phyloP scores from a whole-genome alignment of 352 stramenopile genomes.

The Phytopythium delawarense region DNA sequence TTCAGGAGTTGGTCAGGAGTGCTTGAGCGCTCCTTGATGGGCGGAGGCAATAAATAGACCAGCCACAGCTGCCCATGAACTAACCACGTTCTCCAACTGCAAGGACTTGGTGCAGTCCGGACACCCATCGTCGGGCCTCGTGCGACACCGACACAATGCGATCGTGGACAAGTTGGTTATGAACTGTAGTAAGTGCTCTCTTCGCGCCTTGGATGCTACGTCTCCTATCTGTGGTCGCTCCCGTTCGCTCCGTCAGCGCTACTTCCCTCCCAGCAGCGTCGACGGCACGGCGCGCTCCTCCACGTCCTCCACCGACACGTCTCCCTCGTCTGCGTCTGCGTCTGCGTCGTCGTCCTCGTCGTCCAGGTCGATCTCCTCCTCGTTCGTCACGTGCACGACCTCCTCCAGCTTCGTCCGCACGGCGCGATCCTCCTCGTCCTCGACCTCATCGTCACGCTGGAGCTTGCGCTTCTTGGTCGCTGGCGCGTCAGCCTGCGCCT shows the following conservation, averaged over 20 bases:
- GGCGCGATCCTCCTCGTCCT: constrained; percentile 64
- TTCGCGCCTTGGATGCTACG: no score
- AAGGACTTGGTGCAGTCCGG: no score
- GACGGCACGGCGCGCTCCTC: constrained; percentile 56
- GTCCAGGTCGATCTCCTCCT: constrained; percentile 94
- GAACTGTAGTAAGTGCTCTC: no score
- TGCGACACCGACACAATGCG: no score
- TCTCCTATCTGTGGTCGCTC: not conserved
- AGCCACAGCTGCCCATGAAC: not conserved
- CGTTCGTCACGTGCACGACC: constrained; percentile 61
- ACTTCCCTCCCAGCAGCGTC: constrained; percentile 31
- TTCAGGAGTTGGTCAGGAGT: not conserved
- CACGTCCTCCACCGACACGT: constrained; percentile 25
- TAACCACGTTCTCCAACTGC: no score
- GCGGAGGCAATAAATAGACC: constrained; percentile 19
- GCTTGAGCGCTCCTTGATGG: constrained; percentile 13
- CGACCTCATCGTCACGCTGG: constrained; percentile 38
- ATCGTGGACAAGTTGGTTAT: no score
- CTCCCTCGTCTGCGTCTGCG: constrained; percentile 43
- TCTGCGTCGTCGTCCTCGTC: constrained; percentile 76
- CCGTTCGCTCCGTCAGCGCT: not conserved
- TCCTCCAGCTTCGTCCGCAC: constrained; percentile 69
- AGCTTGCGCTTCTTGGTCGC: constrained; percentile 61
- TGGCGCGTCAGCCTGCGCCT: constrained; percentile 14
- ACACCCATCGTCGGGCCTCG: no score